Conservation (phyloP, 2,329 filamentous ascomycete species). For the Nigrograna mackinnonii region DNA sequence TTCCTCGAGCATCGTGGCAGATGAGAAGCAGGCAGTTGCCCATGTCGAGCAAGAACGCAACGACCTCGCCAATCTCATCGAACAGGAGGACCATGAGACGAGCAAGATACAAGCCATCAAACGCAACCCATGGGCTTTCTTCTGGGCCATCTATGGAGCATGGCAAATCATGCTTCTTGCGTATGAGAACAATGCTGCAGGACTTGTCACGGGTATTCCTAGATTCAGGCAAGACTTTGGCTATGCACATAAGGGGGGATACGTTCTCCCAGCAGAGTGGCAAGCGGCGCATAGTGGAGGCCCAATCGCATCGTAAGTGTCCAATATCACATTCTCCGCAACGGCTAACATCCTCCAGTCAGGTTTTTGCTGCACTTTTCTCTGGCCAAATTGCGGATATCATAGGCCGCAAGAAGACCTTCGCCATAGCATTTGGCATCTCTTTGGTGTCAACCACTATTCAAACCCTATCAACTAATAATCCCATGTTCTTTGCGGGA, state of each 20-base stretch:
- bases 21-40: no score
- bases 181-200: slow-evolving; percentile 48
- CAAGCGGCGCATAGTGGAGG: slow-evolving; percentile 50
- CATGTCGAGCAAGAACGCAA: no score
- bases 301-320: slow-evolving; percentile 43
- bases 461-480: slow-evolving; percentile 47
- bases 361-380: slow-evolving; percentile 36
- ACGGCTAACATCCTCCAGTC: neutral
- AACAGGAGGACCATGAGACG: slow-evolving; percentile 23
- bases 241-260: slow-evolving; percentile 31
- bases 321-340: neutral
- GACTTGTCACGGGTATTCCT: slow-evolving; percentile 49
- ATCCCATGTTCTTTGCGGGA: slow-evolving; percentile 46
- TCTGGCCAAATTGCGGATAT: slow-evolving; percentile 42
- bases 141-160: slow-evolving; percentile 46
- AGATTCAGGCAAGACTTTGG: slow-evolving; percentile 52
- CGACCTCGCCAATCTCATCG: no score
- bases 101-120: slow-evolving; percentile 26
- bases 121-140: slow-evolving; percentile 29
- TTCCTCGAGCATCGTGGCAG: no score
- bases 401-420: slow-evolving; percentile 36
- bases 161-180: slow-evolving; percentile 45
- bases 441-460: slow-evolving; percentile 44
- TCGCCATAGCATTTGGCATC: slow-evolving; percentile 41
- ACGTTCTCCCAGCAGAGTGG: slow-evolving; percentile 49